A percentile compares a stretch with the other conserved stretches of the same genome.
These are phyloP conservation scores for Przewalskia tangutica DNA, from an alignment of 257 asterid genomes.

Conservation along the genomic window DNA sequence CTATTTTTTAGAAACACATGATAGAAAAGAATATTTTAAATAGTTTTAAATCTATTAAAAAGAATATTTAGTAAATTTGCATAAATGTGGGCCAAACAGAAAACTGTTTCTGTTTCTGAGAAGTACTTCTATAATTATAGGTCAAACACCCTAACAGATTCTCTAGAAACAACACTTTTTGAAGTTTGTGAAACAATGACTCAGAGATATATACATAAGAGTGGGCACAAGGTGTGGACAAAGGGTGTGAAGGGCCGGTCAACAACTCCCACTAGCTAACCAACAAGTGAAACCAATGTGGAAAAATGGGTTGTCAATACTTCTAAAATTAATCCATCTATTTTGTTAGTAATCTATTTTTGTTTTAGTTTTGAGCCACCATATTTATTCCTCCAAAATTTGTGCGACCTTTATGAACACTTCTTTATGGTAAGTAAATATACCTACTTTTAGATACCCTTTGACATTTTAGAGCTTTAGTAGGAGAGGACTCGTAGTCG, in stretches of 20 bases:
- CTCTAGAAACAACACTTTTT: no score
- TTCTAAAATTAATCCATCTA: background rate
- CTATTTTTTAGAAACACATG: no score
- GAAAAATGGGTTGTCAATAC: constrained; percentile 29
- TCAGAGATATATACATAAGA: constrained; percentile 13
- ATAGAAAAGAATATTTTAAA: no score
- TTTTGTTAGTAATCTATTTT: background rate
- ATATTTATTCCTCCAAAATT: background rate
- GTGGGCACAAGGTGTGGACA: constrained; percentile 24
- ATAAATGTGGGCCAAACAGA: no score
- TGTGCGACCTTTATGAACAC: background rate
- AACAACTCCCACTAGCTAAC: constrained; percentile 66
- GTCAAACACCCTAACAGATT: no score
- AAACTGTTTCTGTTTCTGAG: no score
- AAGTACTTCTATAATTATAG: no score
- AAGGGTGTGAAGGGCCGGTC: constrained; percentile 27
- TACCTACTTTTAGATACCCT: constrained; percentile 11
- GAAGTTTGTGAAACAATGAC: no score
- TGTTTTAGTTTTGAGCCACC: background rate
- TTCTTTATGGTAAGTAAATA: constrained; percentile 5
- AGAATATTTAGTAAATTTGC: no score
- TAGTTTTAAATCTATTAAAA: no score
- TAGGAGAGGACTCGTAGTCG: no score
- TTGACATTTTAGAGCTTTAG: constrained; percentile 5
- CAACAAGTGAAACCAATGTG: constrained; percentile 32